Conservation (phyloP, 2,329 filamentous ascomycete genomes). For the Trichoderma sp. region DNA sequence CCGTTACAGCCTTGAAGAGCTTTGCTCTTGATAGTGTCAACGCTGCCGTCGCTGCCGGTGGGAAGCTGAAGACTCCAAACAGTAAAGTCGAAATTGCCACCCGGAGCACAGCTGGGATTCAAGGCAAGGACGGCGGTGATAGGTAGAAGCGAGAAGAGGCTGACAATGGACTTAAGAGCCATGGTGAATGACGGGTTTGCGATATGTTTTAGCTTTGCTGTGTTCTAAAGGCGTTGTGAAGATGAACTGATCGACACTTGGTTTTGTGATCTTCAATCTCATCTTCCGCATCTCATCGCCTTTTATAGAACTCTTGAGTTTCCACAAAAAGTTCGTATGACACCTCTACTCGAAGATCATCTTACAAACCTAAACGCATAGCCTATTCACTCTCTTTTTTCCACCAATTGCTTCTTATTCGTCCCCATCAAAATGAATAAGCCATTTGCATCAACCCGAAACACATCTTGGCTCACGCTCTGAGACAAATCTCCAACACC, state of each 20-base stretch:
- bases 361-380: neutral
- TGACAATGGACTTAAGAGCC: constrained; percentile 10
- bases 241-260: neutral
- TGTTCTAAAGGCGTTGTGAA: neutral
- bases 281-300: neutral
- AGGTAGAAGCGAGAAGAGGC: neutral
- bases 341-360: neutral
- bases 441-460: neutral
- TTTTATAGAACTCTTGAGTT: neutral
- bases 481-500: neutral
- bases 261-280: neutral
- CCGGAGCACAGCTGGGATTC: constrained; percentile 18
- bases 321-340: neutral
- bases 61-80: constrained; percentile 45
- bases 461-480: neutral
- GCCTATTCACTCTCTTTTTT: neutral
- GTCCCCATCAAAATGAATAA: neutral
- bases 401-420: constrained; percentile 10
- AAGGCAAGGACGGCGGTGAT: constrained; percentile 14
- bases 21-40: constrained; percentile 33
- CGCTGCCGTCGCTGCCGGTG: constrained; percentile 32
- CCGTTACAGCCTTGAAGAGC: constrained; percentile 41
- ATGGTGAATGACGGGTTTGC: neutral
- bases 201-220: neutral
- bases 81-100: constrained; percentile 39